Evolutionary conservation across 75 land plant genomes (phyloP).

Genomic region (Picea glauca): DNA sequence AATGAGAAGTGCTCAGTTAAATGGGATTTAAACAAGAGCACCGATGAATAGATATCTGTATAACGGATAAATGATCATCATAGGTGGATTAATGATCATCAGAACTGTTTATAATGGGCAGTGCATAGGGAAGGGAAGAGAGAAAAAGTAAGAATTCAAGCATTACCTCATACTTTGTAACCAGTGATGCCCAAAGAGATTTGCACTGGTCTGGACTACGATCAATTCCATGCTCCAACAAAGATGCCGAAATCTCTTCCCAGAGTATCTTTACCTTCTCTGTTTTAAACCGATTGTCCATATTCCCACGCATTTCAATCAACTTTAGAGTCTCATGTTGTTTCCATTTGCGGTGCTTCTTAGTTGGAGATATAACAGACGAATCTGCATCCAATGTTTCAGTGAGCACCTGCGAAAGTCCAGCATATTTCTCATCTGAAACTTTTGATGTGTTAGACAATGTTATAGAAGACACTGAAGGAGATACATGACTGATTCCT

Average conservation of each 20-base stretch:
- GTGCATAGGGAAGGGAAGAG: not conserved
- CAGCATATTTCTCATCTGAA: not conserved
- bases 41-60: not conserved
- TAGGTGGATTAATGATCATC: not conserved
- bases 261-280: slow-evolving; percentile 67
- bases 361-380: slow-evolving; percentile 16
- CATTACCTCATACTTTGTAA: slow-evolving; percentile 82
- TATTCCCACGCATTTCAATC: slow-evolving; percentile 60
- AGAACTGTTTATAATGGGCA: not conserved
- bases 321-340: slow-evolving; percentile 61
- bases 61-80: not conserved
- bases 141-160: not conserved
- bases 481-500: not conserved
- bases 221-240: slow-evolving; percentile 50
- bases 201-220: slow-evolving; percentile 84
- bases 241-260: slow-evolving; percentile 64
- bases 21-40: not conserved
- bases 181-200: slow-evolving; percentile 82
- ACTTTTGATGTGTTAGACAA: not conserved
- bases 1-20: not conserved
- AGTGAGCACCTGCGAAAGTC: not conserved
- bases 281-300: slow-evolving; percentile 49
- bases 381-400: not conserved
- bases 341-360: slow-evolving; percentile 65
- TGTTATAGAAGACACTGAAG: not conserved